These are phyloP conservation scores for Leptographium wingfieldii DNA, from an alignment of 2,329 filamentous ascomycete species.

Conservation along the genomic window DNA sequence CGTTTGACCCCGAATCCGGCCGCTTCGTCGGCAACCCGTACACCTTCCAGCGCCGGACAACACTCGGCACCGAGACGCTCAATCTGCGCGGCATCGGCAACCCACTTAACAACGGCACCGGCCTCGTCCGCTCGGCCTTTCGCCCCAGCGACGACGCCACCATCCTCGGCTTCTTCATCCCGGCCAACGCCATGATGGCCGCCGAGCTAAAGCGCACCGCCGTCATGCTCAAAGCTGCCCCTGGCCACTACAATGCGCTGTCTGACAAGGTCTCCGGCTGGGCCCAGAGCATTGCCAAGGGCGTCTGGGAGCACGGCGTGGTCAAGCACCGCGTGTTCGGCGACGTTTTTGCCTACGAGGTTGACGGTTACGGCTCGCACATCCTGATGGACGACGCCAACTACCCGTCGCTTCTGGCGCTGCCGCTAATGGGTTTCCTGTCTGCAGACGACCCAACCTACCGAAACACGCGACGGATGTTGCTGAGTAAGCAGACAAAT, in stretches of 20 bases:
- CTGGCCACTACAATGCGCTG: slow-evolving; percentile 34
- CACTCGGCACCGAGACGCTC: slow-evolving; percentile 79
- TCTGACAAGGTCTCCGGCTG: slow-evolving; percentile 44
- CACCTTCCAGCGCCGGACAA: slow-evolving; percentile 73
- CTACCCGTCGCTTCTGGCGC: slow-evolving; percentile 64
- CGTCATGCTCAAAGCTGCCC: slow-evolving; percentile 39
- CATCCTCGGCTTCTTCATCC: slow-evolving; percentile 88
- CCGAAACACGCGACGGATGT: slow-evolving; percentile 69
- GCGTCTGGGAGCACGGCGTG: slow-evolving; percentile 75
- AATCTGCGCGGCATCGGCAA: slow-evolving; percentile 78
- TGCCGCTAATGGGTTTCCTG: slow-evolving; percentile 70
- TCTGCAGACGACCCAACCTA: slow-evolving; percentile 56
- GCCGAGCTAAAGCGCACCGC: slow-evolving; percentile 72
- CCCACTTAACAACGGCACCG: slow-evolving; percentile 72
- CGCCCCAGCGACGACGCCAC: slow-evolving; percentile 91
- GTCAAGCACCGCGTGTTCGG: slow-evolving; percentile 64
- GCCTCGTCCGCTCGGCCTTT: slow-evolving; percentile 82
- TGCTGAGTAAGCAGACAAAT: slow-evolving; percentile 64
- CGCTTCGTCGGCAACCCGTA: slow-evolving; percentile 63
- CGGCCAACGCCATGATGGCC: slow-evolving; percentile 91
- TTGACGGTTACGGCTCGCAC: slow-evolving; percentile 72
- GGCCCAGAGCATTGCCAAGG: slow-evolving; percentile 54
- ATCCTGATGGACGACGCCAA: slow-evolving; percentile 89
- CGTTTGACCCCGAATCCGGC: slow-evolving; percentile 59
- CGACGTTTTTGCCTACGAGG: slow-evolving; percentile 73